Conservation (phyloP, 345 rosid genomes). For the Gynandropsis gynandra region DNA sequence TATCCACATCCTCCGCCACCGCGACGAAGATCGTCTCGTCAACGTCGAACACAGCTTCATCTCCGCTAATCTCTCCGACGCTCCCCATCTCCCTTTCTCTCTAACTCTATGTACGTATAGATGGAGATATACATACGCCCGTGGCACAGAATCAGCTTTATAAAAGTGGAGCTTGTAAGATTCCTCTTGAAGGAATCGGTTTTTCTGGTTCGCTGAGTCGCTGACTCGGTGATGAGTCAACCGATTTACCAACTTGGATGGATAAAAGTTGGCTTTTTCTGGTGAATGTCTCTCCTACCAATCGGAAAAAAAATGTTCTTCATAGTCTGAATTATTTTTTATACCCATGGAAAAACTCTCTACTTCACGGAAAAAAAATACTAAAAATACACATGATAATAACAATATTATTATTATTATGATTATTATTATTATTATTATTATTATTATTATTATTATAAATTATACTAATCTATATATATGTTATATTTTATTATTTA, state of each 20-base stretch:
- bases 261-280: background rate
- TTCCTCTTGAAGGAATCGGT: slow-evolving; percentile 25
- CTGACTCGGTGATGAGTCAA: slow-evolving; percentile 31
- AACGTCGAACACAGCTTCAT: slow-evolving; percentile 26
- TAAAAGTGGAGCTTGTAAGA: slow-evolving; percentile 26
- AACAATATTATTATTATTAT: too few relatives aligned
- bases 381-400: too few relatives aligned
- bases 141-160: slow-evolving; percentile 18
- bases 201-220: slow-evolving; percentile 20
- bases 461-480: too few relatives aligned
- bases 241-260: slow-evolving; percentile 23
- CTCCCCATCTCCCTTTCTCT: slow-evolving; percentile 32
- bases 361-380: too few relatives aligned
- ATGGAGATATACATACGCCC: slow-evolving; percentile 1
- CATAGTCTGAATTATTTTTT: too few relatives aligned
- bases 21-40: slow-evolving; percentile 73
- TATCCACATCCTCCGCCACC: slow-evolving; percentile 60
- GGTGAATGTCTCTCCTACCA: slow-evolving; percentile 20
- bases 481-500: too few relatives aligned
- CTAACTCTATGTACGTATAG: slow-evolving; percentile 2
- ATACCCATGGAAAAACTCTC: too few relatives aligned
- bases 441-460: too few relatives aligned
- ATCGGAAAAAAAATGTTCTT: background rate
- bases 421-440: too few relatives aligned
- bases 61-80: slow-evolving; percentile 26